A percentile compares a stretch with the other conserved stretches of the same genome.
These are phyloP conservation scores for Talaromyces sp. DNA, from an alignment of 2,329 filamentous ascomycete species.

Conservation along the genomic window DNA sequence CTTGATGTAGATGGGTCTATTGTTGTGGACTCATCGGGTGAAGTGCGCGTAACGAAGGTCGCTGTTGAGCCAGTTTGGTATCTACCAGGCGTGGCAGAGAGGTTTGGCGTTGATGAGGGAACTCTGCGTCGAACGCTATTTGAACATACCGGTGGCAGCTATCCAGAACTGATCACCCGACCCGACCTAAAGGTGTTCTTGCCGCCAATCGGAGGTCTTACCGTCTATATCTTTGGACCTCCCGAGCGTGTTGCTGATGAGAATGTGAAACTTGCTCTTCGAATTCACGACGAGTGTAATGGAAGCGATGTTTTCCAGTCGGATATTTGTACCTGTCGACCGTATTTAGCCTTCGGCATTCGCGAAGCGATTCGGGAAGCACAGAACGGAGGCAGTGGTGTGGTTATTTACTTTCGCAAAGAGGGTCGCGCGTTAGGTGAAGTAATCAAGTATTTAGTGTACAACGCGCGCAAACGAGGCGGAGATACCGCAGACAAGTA, in stretches of 20 bases:
- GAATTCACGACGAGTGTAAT: conserved; percentile 89
- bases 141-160: conserved; percentile 93
- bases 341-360: conserved; percentile 95
- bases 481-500: conserved; percentile 58
- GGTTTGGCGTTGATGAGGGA: conserved; percentile 91
- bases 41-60: conserved; percentile 92
- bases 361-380: conserved; percentile 97
- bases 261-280: conserved; percentile 75
- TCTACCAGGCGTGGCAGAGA: conserved; percentile 81
- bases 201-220: conserved; percentile 91
- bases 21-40: conserved; percentile 80
- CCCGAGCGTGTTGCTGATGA: conserved; percentile 91
- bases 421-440: conserved; percentile 93
- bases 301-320: conserved; percentile 97
- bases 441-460: conserved; percentile 84
- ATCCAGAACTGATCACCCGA: conserved; percentile 93
- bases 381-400: conserved; percentile 87
- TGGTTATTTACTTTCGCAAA: conserved; percentile 98
- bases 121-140: conserved; percentile 84
- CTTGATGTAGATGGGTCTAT: conserved; percentile 83
- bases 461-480: conserved; percentile 52
- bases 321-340: conserved; percentile 91
- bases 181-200: conserved; percentile 94
- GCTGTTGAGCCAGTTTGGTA: conserved; percentile 96
- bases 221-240: conserved; percentile 96